Base-by-base conservation (phyloP, 2,329 filamentous ascomycete species). In the Curvularia sp. region DNA sequence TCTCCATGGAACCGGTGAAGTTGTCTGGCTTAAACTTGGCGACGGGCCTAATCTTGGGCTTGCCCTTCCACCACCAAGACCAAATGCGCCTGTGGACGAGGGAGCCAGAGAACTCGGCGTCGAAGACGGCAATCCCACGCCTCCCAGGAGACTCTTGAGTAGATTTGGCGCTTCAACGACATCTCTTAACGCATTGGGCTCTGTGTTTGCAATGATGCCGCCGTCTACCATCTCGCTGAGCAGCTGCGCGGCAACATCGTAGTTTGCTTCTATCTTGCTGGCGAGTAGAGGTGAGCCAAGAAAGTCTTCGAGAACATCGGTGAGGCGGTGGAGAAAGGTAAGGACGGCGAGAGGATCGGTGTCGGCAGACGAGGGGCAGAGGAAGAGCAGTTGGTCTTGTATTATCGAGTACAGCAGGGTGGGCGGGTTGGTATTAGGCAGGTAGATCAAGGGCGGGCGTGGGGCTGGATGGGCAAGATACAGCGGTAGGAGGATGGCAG, bases 161-260 rank as follows among this genome's bases (percentile, higher is more conserved):
- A 93, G 90, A 30, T 91, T 92, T 61, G 96, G 93, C 15, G 96
- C 92, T 75, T 97, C 93, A 13, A 99, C 92, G 13, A 94, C 83
- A 74, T 99, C 95, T 69, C 92, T 86, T 71, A 99, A 80, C 19
- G 93, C 92, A 81, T 99, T 98, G 9, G 91, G 90, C 77, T 99
- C 95, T 1, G 94, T 97, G 55, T 92, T 96, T 71, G 86, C 90
- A 34, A 97, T 85, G n/a, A 88, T 85, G 15, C 95, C 95, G 39
- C 89, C 92, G 82, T 99, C 95, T 75, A 95, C 97, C 90, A 99
- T 96, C 79, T 99, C 95, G 61, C 89, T 92, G 58, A 98, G 83
- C 25, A 99, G 81, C 79, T 99, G 95, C 18, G 93, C 93, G 32
- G 96, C 90, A 27, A 98, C 89, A 86, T 98, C 92, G 79, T 98